A percentile compares a stretch with the other conserved stretches of the same genome.
Conservation (phyloP, 2,329 filamentous ascomycete species). For the Ascochyta fabae region DNA sequence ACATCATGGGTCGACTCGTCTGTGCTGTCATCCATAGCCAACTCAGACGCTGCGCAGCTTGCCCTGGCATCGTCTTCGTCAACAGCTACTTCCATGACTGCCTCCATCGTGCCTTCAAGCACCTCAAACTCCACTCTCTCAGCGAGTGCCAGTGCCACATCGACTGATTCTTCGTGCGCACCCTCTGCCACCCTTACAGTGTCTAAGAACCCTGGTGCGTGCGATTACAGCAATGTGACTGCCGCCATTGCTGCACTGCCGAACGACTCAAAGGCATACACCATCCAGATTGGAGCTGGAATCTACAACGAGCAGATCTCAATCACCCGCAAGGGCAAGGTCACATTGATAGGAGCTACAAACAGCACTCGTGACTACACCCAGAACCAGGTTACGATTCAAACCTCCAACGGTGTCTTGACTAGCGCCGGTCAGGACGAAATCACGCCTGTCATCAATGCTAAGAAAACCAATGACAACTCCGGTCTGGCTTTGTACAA, state of each 20-base stretch:
- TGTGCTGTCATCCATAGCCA: conserved; percentile 44
- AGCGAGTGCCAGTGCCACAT: conserved; percentile 14
- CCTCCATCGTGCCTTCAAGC: conserved; percentile 6
- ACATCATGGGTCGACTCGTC: conserved; percentile 49
- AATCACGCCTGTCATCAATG: conserved; percentile 54
- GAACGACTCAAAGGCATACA: conserved; percentile 50
- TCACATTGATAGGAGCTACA: conserved; percentile 51
- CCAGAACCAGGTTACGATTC: conserved; percentile 49
- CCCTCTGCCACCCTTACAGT: conserved; percentile 45
- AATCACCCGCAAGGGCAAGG: conserved; percentile 51
- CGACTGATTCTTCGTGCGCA: conserved; percentile 23
- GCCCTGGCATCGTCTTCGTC: conserved; percentile 16
- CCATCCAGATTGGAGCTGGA: conserved; percentile 51
- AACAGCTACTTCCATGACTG: conserved; percentile 18
- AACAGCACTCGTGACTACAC: conserved; percentile 43
- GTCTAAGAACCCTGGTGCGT: conserved; percentile 36
- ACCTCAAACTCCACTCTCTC: conserved; percentile 19
- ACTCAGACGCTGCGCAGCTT: conserved; percentile 36
- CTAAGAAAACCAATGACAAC: conserved; percentile 49
- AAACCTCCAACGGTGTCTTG: conserved; percentile 48
- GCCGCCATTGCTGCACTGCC: conserved; percentile 55
- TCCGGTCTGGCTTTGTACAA: conserved; percentile 28
- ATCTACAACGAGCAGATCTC: conserved; percentile 53
- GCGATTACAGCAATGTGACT: conserved; percentile 52
- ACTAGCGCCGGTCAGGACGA: conserved; percentile 53